phyloP scores from a whole-genome alignment of 768 basidiomycete species.

The Psilocybe sp. region DNA sequence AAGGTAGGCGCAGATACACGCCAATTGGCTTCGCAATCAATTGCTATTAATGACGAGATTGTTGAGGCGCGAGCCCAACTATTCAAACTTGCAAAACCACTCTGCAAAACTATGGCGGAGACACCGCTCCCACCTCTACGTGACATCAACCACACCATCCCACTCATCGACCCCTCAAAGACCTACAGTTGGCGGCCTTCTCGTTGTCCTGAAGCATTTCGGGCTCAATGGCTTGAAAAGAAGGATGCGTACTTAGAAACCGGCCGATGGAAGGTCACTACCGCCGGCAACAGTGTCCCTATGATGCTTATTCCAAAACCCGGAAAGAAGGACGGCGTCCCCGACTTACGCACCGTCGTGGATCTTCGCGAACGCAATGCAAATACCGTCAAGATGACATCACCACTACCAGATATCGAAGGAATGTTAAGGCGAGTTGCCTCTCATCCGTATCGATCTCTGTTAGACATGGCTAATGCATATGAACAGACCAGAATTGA shows the following conservation, averaged over 20 bases:
- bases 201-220: constrained; percentile 34
- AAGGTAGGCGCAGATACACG: constrained; percentile 5
- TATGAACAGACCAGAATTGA: constrained; percentile 38
- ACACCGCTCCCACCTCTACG: constrained; percentile 33
- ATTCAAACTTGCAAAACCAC: constrained; percentile 16
- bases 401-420: constrained; percentile 40
- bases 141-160: constrained; percentile 40
- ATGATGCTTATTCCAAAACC: constrained; percentile 32
- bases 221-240: constrained; percentile 27
- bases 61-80: constrained; percentile 19
- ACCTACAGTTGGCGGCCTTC: constrained; percentile 31
- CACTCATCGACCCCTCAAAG: constrained; percentile 31
- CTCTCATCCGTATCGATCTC: constrained; percentile 21
- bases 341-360: constrained; percentile 26
- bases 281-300: constrained; percentile 30
- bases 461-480: constrained; percentile 35
- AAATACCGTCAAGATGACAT: constrained; percentile 33
- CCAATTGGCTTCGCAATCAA: constrained; percentile 5
- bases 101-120: constrained; percentile 19
- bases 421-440: constrained; percentile 32
- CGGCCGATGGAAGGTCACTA: constrained; percentile 27
- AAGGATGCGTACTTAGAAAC: constrained; percentile 23
- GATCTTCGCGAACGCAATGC: constrained; percentile 34
- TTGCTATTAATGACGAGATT: constrained; percentile 9
- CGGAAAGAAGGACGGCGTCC: constrained; percentile 15